A percentile compares a stretch with the other conserved stretches of the same genome.
Conservation (phyloP, 1,139 yeast genomes). For the Diutina sp. region DNA sequence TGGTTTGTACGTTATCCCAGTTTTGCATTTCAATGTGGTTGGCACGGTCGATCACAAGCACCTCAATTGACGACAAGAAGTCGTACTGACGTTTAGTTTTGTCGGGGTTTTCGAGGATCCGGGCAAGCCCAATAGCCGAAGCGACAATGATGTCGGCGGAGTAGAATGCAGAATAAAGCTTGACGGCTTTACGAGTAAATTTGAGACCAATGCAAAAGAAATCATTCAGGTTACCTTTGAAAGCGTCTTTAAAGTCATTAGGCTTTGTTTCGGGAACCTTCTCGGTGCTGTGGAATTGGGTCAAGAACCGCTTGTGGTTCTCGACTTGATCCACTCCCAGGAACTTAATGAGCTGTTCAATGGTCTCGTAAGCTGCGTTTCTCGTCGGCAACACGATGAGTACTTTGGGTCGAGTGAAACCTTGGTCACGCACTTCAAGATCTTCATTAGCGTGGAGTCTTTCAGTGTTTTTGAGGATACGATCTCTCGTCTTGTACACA, state of each 20-base stretch:
- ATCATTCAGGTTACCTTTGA: slow-evolving; percentile 87
- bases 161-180: slow-evolving; percentile 74
- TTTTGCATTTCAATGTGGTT: slow-evolving; percentile 88
- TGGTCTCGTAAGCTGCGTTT: slow-evolving; percentile 58
- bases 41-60: slow-evolving; percentile 68
- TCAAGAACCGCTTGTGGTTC: slow-evolving; percentile 61
- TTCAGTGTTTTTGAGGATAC: slow-evolving; percentile 55
- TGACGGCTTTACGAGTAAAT: slow-evolving; percentile 77
- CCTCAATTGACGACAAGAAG: slow-evolving; percentile 79
- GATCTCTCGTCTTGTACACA: slow-evolving; percentile 73
- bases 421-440: slow-evolving; percentile 76
- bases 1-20: slow-evolving; percentile 71
- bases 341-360: slow-evolving; percentile 47
- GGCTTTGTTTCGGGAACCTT: slow-evolving; percentile 53
- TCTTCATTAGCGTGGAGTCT: slow-evolving; percentile 21
- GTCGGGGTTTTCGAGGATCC: slow-evolving; percentile 60
- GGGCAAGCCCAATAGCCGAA: slow-evolving; percentile 81
- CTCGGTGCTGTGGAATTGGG: slow-evolving; percentile 54
- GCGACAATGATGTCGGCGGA: slow-evolving; percentile 80
- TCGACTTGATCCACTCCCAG: slow-evolving; percentile 70
- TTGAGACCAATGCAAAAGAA: slow-evolving; percentile 83
- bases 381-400: slow-evolving; percentile 77
- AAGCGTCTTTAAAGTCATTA: slow-evolving; percentile 65
- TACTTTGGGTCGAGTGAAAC: slow-evolving; percentile 88
- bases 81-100: slow-evolving; percentile 49